Evolutionary conservation across 2,329 filamentous ascomycete species (phyloP), one percentile per base, ranked within the genome.

Genomic region (Claviceps pazoutovae): DNA sequence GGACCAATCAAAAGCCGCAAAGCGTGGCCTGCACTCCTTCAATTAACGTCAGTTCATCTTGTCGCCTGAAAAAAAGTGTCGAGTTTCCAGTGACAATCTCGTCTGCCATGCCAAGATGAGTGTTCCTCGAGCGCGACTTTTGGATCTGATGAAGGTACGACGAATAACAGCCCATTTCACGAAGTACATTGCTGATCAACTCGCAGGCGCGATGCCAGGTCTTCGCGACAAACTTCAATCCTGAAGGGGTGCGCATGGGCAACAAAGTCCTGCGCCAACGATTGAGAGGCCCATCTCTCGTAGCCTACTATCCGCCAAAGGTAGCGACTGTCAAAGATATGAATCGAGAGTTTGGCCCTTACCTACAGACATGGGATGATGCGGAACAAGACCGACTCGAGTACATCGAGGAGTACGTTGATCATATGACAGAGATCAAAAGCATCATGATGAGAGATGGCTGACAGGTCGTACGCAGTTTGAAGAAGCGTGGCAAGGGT

Each of bases 201-300:
- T 11, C 1, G 43, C 61, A 96, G 90, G 79, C 80, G 64, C 89
- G 90, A 84, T 95, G 88, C 76, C 81, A 83, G 66, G 80, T 97
- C 72, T 98, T 97, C 75, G 84, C 83, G 62, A 87, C 86, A 49
- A 90, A 84, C 50, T 97, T 83, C 75, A 98, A 98, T 70, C 93
- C 93, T 26, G 77, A 88, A 51, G 74, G 82, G 59, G 68, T 85
- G 55, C 87, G 93, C 56, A 80, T 88, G 59, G 93, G 93, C 63
- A 96, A 93, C 73, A 95, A 93, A 70, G 76, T 98, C 66, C 76
- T 98, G 54, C 87, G 90, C 63, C 86, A 96, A 68, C 82, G 90
- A 63, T 74, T 97, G 56, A 82, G 79, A 63, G 93, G 93, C n/a
- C 87, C 89, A 34, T 72, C 85, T 0, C 71, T 96, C 57, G 85